A percentile compares a stretch with the other conserved stretches of the same genome.
Evolutionary conservation across 2,329 filamentous ascomycete species (phyloP).

Genomic region (Leptoxyphium fumago): DNA sequence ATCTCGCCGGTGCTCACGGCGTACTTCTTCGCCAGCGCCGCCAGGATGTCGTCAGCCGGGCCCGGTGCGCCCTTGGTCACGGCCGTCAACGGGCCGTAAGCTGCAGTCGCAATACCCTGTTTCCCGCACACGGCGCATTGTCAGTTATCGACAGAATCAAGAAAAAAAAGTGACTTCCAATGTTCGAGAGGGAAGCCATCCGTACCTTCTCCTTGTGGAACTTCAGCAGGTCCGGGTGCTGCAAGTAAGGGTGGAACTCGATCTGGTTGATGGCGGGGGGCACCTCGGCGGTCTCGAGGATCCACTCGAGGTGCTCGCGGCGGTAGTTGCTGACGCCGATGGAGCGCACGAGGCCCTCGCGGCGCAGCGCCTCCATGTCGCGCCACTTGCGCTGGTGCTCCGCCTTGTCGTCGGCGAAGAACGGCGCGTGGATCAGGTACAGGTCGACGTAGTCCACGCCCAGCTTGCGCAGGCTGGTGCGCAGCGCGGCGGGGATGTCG

Average conservation of each 20-base stretch:
- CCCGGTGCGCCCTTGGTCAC: conserved; percentile 40
- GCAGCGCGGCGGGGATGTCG: conserved; percentile 42
- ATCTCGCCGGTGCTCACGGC: conserved; percentile 43
- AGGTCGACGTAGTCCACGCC: conserved; percentile 48
- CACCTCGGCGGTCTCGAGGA: conserved; percentile 38
- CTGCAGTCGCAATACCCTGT: conserved; percentile 32
- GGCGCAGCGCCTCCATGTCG: conserved; percentile 43
- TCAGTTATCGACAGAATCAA: too few relatives aligned
- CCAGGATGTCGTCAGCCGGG: conserved; percentile 39
- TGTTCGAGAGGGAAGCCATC: not conserved
- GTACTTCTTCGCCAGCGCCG: conserved; percentile 44
- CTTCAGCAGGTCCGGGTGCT: conserved; percentile 42
- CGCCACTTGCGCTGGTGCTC: conserved; percentile 45
- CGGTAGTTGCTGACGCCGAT: conserved; percentile 51
- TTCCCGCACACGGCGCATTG: not conserved
- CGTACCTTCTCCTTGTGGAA: conserved; percentile 30
- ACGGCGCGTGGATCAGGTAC: conserved; percentile 49
- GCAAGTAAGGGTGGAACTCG: conserved; percentile 54
- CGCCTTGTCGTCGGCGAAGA: conserved; percentile 38
- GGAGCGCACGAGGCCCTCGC: conserved; percentile 41
- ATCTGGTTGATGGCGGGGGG: conserved; percentile 53
- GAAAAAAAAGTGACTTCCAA: not conserved
- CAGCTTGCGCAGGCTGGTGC: conserved; percentile 43
- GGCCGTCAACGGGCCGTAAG: conserved; percentile 34
- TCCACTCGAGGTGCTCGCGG: conserved; percentile 38